Base-by-base conservation (phyloP, 306 rosid genomes). In the Boehmeria nivea region DNA sequence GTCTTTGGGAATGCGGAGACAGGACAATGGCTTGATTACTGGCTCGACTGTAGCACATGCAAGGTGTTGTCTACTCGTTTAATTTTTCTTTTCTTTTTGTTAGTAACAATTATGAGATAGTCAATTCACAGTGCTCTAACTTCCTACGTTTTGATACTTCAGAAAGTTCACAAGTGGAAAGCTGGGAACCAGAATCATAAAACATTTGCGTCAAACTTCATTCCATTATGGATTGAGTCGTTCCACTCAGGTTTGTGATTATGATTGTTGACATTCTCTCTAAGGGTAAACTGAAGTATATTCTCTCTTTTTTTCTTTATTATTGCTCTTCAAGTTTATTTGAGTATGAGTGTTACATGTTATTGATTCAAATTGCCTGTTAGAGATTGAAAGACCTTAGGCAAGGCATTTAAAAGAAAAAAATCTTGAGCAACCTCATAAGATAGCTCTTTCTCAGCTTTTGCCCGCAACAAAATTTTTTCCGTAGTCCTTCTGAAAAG, bases 21-120 rank as follows among this genome's bases (percentile, higher is more conserved):
- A 80, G 78, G 80, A 22, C 95, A 87, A 34, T 91, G 98, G 98
- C 79, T 84, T 66, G 98, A 90, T 75, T 87, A 73, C 70, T 87
- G 95, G 96, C 84, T 87, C 57, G 54, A 37, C 51, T 57, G 65
- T 68, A 50, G 43, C 63, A 49, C 23, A 1, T 60, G 68, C 49
- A 69, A 78, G 81, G 84, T 75, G 57, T 36, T 58, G 25, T 55
- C 36, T 21, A 43, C 46, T 20, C 27, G 40, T 53, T 60, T 46
- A 57, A 10, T 40, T 4, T 40, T 33, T 33, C 11, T 33, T 33
- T 33, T 33, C 45, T 51, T 28, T 37, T 48, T 8, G 15, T 34
- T 47, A 15, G 34, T 8, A 20, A 12, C 4, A n/a, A 43, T 53
- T 55, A 7, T 45, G 14, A 6, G 47, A 27, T 28, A 54, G 38